Evolutionary conservation across 2,329 filamentous ascomycete species (phyloP), one percentile per base, ranked within the genome.

Genomic region (Plenodomus lindquistii): DNA sequence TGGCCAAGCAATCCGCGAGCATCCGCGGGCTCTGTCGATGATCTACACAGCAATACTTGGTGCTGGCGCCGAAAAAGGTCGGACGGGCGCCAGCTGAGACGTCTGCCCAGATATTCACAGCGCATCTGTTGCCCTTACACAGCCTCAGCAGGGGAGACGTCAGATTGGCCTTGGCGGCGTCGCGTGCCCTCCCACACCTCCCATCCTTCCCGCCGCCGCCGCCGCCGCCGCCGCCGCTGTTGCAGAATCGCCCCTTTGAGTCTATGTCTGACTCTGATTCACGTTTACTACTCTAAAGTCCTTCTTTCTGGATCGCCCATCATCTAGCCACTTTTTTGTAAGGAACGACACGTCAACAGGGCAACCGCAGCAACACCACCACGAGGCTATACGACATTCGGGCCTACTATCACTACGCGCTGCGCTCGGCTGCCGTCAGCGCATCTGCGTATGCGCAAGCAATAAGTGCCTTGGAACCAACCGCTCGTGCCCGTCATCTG

Each of bases 91-190:
- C 44, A 50, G 50, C 53, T 50, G 53, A 55, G 50, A 50, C 53
- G 42, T 10, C 44, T 42, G 40, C 44, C 40, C 42, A 42, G 18
- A 31, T 17, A 44, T 44, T 37, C 43, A 37, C 40, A 34, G 29
- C 40, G 11, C 22, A 24, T 6, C 22, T n/a, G 15, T 29, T 47
- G 34, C 34, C 9, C 29, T 37, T 7, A 37, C 52, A 52, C 59
- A 60, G 57, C 59, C 57, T 59, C 53, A 48, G 19, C 40, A 48
- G 27, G 43, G n/a, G 38, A 24, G 34, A 44, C 49, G 55, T 55
- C 52, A 60, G 45, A 42, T 40, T 34, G 41, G 49, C 20, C 47
- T 54, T 53, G 48, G 46, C 50, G 7, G 24, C 47, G 53, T 59
- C 59, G 53, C 48, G 56, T 61, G 56, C 42, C 37, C 19, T 29